Base-by-base conservation (phyloP, 192 early-diverging fungal species). In the Spizellomyces punctatus region DNA sequence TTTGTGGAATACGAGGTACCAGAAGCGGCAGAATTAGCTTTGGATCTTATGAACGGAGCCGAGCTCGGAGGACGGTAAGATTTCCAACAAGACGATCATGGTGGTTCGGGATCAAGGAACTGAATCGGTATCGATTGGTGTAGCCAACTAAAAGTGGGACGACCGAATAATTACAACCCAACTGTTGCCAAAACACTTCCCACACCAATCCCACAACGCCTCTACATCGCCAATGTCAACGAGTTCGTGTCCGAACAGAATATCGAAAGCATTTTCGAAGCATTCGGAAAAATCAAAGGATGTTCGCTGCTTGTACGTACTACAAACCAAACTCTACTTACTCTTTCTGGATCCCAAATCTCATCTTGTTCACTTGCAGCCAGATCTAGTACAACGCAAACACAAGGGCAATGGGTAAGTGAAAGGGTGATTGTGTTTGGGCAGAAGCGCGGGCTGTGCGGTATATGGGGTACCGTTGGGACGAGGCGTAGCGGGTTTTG, bases 1-100 rank as follows among this genome's bases (percentile, higher is more conserved):
- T 96, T 96, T 77, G 86, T 96, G 10, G 93, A 95, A 78, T 96
- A 87, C 68, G 90, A 94, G 49, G 85, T 91, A 27, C 93, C 93
- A 0, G 95, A 96, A 76, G 91, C 94, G 8, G 92, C 91, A 0
- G 79, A 88, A 49, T 64, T 96, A 76, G 95, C 94, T 5, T 78
- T 95, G 46, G 89, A 93, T 36, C 72, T 73, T 19, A 89, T 95
- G 88, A 88, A 94, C 67, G 91, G 92, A n/a, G 80, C 86, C 14
- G 88, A 93, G 58, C 81, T 96, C 47, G 93, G 91, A 46, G 94
- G 93, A 43, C 81, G 92, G 88, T 87, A 72, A 58, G 54, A 27
- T 64, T 66, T 19, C 14, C 57, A 50, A 58, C 69, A 62, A 19
- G 41, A 46, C 21, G 50, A 19, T n/a, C 22, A 3, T 19, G 52